Conservation (phyloP, 2,329 filamentous ascomycete species). For the Fusarium nelsonii region DNA sequence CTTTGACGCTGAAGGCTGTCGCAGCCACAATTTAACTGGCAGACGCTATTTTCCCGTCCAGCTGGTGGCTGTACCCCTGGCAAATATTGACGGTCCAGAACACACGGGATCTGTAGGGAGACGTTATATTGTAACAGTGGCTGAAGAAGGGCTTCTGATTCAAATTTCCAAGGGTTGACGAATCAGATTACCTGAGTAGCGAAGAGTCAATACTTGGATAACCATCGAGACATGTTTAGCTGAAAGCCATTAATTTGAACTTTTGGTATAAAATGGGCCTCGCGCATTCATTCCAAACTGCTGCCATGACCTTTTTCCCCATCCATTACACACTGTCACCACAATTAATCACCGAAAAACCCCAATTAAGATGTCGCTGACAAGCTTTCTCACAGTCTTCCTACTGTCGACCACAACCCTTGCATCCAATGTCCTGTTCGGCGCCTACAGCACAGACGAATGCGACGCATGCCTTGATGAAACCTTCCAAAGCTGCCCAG, state of each 20-base stretch:
- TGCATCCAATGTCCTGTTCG: neutral
- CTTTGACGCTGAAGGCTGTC: neutral
- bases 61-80: neutral
- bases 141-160: neutral
- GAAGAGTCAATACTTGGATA: neutral
- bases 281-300: neutral
- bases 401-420: neutral
- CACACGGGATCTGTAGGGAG: neutral
- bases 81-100: neutral
- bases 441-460: neutral
- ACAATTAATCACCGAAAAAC: accelerated
- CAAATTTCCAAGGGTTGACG: neutral
- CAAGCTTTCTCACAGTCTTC: neutral
- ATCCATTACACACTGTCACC: no score
- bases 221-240: neutral
- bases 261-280: neutral
- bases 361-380: neutral
- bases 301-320: neutral
- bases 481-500: neutral
- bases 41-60: neutral
- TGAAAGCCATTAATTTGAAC: neutral
- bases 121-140: neutral
- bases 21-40: neutral
- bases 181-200: neutral
- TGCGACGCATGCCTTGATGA: conserved; percentile 2